Evolutionary conservation across 306 rosid genomes (phyloP).

Genomic region (Dryas drummondii): DNA sequence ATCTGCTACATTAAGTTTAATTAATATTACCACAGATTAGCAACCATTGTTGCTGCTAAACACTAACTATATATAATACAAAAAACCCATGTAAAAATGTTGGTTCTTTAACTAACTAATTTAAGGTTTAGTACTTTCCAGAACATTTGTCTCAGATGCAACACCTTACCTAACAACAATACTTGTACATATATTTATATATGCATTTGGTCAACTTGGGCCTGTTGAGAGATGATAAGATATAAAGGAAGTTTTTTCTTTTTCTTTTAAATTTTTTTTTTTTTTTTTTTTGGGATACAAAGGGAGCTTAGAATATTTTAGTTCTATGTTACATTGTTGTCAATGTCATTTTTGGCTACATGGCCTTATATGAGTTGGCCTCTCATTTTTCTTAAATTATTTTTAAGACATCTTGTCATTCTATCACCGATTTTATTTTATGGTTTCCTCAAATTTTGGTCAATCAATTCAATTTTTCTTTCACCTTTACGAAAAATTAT

Average conservation of each 20-base stretch:
- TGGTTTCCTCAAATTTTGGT: neutral
- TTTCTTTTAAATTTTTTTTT: too few relatives aligned
- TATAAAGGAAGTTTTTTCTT: neutral
- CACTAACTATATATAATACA: constrained; percentile 2
- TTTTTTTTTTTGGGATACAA: too few relatives aligned
- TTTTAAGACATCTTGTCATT: too few relatives aligned
- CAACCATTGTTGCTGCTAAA: neutral
- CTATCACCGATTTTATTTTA: too few relatives aligned
- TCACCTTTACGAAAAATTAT: too few relatives aligned
- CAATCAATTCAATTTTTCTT: constrained; percentile 1
- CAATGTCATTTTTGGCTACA: neutral
- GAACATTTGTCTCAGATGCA: constrained; percentile 10
- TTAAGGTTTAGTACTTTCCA: constrained; percentile 2
- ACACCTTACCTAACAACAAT: constrained; percentile 15
- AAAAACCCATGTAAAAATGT: too few relatives aligned
- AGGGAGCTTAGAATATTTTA: neutral
- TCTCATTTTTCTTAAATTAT: neutral
- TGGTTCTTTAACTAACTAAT: too few relatives aligned
- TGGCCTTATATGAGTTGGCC: constrained; percentile 24
- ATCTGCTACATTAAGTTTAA: too few relatives aligned
- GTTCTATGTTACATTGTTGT: constrained; percentile 10
- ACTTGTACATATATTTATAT: neutral
- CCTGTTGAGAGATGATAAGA: neutral
- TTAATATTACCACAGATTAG: too few relatives aligned
- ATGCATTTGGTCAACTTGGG: constrained; percentile 12